These are phyloP conservation scores for Cystofilobasidium bisporidii DNA, from an alignment of 768 basidiomycete genomes.

Conservation along the genomic window DNA sequence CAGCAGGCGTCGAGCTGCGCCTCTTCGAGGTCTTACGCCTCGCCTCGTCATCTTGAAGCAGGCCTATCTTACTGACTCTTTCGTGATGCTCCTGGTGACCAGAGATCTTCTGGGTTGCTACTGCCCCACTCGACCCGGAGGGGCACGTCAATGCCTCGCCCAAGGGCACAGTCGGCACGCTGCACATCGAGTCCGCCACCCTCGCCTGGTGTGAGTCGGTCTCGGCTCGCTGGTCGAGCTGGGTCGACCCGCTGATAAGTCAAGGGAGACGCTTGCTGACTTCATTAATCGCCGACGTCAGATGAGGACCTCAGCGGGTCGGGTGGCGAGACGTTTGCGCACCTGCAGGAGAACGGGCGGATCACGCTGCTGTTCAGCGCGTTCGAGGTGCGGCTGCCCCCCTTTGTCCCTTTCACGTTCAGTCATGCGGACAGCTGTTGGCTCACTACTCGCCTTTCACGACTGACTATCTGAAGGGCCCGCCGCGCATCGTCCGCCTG, in stretches of 20 bases:
- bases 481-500: constrained; percentile 21
- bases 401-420: too few species aligned
- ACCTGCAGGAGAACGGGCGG: constrained; percentile 31
- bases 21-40: not conserved
- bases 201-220: constrained; percentile 17
- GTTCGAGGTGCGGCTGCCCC: constrained; percentile 7
- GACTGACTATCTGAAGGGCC: not conserved
- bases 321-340: constrained; percentile 31
- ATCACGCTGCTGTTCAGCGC: constrained; percentile 30
- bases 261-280: not conserved
- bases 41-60: not conserved
- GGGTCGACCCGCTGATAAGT: too few species aligned
- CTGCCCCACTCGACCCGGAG: constrained; percentile 4
- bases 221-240: too few species aligned
- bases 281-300: not conserved
- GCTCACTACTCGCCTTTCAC: not conserved
- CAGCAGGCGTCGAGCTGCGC: not conserved
- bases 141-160: constrained; percentile 22
- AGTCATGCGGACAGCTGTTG: too few species aligned
- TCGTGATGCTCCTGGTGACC: too few species aligned
- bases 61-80: too few species aligned
- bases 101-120: constrained; percentile 23
- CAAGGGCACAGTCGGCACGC: constrained; percentile 16
- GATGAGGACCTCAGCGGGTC: constrained; percentile 25
- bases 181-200: not conserved